Evolutionary conservation across 2,329 filamentous ascomycete species (phyloP).

Genomic region (Claviceps sp.): DNA sequence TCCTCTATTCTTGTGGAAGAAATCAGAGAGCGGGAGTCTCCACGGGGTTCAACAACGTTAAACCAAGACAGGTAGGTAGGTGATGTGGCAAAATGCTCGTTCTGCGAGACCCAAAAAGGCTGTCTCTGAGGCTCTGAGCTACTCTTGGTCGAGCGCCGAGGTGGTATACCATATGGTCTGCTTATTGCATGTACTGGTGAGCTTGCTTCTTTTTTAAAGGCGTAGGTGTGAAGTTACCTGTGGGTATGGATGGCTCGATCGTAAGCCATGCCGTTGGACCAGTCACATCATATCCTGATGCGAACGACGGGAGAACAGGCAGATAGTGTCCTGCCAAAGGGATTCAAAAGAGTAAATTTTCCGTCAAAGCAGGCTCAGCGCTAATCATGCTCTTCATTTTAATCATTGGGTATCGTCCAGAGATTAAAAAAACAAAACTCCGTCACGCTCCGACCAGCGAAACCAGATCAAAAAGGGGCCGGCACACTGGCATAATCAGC

Average conservation of each 20-base stretch:
- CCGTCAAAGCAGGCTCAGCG: background rate
- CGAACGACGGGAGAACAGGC: background rate
- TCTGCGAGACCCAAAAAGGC: too few species aligned
- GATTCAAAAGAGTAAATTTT: background rate
- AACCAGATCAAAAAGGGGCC: too few species aligned
- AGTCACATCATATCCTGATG: background rate
- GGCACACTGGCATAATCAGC: background rate
- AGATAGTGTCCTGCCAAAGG: background rate
- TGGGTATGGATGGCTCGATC: background rate
- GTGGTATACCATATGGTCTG: conserved; percentile 34
- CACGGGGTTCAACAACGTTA: conserved; percentile 10
- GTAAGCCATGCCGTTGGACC: background rate
- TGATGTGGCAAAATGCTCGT: conserved; percentile 28
- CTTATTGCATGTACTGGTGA: conserved; percentile 39
- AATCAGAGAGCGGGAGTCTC: background rate
- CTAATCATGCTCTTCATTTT: background rate
- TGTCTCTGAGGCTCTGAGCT: conserved; percentile 15
- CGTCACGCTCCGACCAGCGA: background rate
- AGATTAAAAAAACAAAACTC: background rate
- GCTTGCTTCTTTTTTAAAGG: conserved; percentile 33
- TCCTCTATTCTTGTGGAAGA: too few species aligned
- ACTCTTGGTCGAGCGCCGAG: conserved; percentile 32
- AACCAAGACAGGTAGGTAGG: conserved; percentile 26
- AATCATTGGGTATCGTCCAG: background rate
- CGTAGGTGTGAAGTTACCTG: conserved; percentile 44